A percentile compares a stretch with the other conserved stretches of the same genome.
Conservation (phyloP, 768 basidiomycete genomes). For the Lactarius sp. region DNA sequence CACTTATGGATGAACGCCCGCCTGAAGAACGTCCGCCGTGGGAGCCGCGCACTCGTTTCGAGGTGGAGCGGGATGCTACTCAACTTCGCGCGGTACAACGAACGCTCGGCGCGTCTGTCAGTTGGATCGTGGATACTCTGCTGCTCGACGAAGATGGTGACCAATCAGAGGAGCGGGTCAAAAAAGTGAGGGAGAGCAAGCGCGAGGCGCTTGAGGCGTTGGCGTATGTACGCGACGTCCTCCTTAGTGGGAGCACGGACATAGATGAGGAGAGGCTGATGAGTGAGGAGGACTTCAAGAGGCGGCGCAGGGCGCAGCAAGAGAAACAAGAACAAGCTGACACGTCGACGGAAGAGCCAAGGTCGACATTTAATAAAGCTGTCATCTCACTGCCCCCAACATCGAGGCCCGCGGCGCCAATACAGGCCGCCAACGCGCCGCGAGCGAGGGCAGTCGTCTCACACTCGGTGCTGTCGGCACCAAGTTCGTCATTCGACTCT, state of each 20-base stretch:
- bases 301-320: slow-evolving; percentile 32
- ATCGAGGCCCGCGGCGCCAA: slow-evolving; percentile 16
- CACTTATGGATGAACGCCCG: slow-evolving; percentile 55
- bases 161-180: slow-evolving; percentile 38
- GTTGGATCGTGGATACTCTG: slow-evolving; percentile 71
- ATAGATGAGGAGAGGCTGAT: slow-evolving; percentile 66
- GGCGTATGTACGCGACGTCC: slow-evolving; percentile 70
- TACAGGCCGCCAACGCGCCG: slow-evolving; percentile 19
- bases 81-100: slow-evolving; percentile 54
- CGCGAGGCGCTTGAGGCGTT: slow-evolving; percentile 70
- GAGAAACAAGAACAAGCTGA: slow-evolving; percentile 21
- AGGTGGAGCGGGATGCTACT: slow-evolving; percentile 60
- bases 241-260: slow-evolving; percentile 47
- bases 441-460: slow-evolving; percentile 20
- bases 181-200: slow-evolving; percentile 41
- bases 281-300: slow-evolving; percentile 47
- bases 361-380: slow-evolving; percentile 1
- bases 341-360: slow-evolving; percentile 10
- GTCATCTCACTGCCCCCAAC: slow-evolving; percentile 25
- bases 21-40: slow-evolving; percentile 57
- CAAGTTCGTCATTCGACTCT: slow-evolving; percentile 20
- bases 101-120: slow-evolving; percentile 61
- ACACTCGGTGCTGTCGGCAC: slow-evolving; percentile 21
- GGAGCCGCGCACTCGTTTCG: slow-evolving; percentile 65
- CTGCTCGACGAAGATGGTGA: slow-evolving; percentile 49